Evolutionary conservation across 2,329 filamentous ascomycete species (phyloP).

Genomic region (Diaporthe humulicola): DNA sequence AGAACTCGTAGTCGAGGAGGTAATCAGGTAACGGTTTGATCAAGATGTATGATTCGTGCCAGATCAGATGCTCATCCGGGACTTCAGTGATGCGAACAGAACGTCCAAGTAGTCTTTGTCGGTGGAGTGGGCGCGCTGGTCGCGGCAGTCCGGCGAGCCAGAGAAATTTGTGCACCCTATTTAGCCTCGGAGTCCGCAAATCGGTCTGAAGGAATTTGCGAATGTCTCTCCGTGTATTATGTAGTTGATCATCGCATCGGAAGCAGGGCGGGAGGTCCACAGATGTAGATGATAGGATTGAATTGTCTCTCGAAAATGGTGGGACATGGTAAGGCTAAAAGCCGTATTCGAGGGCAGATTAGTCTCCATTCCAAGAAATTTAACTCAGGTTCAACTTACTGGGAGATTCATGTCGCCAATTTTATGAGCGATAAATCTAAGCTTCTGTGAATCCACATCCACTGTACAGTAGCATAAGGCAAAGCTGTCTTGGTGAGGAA

Average conservation of each 20-base stretch:
- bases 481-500: too few species aligned
- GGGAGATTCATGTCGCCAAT: too few species aligned
- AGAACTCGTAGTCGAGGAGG: constrained; percentile 45
- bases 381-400: too few species aligned
- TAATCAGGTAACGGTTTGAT: constrained; percentile 49
- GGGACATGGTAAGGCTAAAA: too few species aligned
- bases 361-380: too few species aligned
- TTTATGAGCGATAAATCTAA: too few species aligned
- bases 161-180: constrained; percentile 40
- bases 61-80: constrained; percentile 46
- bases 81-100: constrained; percentile 44
- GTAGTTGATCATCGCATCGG: neutral
- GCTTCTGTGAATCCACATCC: too few species aligned
- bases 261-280: too few species aligned
- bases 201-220: constrained; percentile 35
- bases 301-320: too few species aligned
- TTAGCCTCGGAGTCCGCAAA: constrained; percentile 39
- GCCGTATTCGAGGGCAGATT: too few species aligned
- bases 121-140: constrained; percentile 45
- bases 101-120: constrained; percentile 45
- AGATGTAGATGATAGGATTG: too few species aligned
- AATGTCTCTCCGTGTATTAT: neutral
- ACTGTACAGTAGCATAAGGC: too few species aligned
- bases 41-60: constrained; percentile 43
- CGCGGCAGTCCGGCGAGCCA: constrained; percentile 43